Percentiles rank a stretch among this genome's conserved stretches.
Evolutionary conservation across 805 yeast species (phyloP).

Genomic region (Barnettozyma siamensis): DNA sequence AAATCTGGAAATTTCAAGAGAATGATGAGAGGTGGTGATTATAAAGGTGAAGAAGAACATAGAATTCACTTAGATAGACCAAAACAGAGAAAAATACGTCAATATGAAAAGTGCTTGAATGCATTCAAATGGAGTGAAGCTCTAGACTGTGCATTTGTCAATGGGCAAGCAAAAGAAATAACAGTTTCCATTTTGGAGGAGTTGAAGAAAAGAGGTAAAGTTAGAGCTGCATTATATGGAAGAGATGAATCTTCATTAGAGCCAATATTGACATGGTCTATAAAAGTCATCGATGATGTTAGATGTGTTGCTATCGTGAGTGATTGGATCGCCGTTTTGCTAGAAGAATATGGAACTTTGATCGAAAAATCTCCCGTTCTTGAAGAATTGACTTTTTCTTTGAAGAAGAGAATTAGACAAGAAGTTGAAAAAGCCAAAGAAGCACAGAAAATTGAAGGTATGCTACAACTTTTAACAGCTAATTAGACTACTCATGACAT

Average conservation of each 20-base stretch:
- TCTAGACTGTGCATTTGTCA: conserved; percentile 74
- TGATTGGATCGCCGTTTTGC: conserved; percentile 68
- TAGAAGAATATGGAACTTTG: conserved; percentile 68
- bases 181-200: conserved; percentile 82
- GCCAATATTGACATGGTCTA: conserved; percentile 82
- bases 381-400: conserved; percentile 60
- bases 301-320: conserved; percentile 55
- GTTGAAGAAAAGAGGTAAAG: conserved; percentile 82
- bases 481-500: conserved; percentile 16
- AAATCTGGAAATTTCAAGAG: conserved; percentile 65
- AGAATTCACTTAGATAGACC: conserved; percentile 55
- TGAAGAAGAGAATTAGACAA: conserved; percentile 53
- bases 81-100: conserved; percentile 61
- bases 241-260: conserved; percentile 84
- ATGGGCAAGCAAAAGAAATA: conserved; percentile 74
- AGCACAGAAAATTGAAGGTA: conserved; percentile 86
- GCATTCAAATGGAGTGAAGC: conserved; percentile 93
- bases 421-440: conserved; percentile 81
- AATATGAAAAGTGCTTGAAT: conserved; percentile 77
- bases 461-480: conserved; percentile 77
- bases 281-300: conserved; percentile 70
- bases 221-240: conserved; percentile 69
- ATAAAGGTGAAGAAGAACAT: conserved; percentile 84
- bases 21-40: conserved; percentile 88
- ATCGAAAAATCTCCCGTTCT: conserved; percentile 72